These are phyloP conservation scores for Cyanidiococcus yangmingshanensis DNA, from an alignment of 23 red algal species.

Conservation along the genomic window DNA sequence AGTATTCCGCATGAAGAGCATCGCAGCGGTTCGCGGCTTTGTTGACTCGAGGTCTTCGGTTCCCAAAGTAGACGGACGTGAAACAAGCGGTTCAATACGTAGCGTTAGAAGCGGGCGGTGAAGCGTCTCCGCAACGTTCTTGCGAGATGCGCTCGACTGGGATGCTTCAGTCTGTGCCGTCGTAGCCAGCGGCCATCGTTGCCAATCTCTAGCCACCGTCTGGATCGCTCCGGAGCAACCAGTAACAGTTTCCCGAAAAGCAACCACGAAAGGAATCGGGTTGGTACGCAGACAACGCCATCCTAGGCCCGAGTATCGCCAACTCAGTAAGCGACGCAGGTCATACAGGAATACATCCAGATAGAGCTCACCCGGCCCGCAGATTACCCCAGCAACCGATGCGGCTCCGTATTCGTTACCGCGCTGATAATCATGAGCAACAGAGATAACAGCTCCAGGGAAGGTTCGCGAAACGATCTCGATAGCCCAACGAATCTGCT, in stretches of 20 bases:
- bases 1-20: neutral
- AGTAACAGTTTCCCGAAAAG: neutral
- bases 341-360: constrained; percentile 1
- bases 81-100: neutral
- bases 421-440: neutral
- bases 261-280: neutral
- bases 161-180: neutral
- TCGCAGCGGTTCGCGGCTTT: neutral
- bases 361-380: constrained; percentile 4
- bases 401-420: neutral
- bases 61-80: neutral
- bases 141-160: neutral
- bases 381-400: neutral
- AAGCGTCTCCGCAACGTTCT: neutral
- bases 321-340: neutral
- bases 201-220: neutral
- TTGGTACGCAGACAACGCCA: neutral
- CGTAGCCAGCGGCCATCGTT: neutral
- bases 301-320: neutral
- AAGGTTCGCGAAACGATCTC: neutral
- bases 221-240: neutral
- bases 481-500: neutral
- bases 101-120: neutral
- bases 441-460: neutral
- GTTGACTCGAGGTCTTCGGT: neutral